Percentiles rank a stretch among this genome's conserved stretches.
phyloP scores from a whole-genome alignment of 2,329 filamentous ascomycete genomes.

The Colletotrichum sp. region DNA sequence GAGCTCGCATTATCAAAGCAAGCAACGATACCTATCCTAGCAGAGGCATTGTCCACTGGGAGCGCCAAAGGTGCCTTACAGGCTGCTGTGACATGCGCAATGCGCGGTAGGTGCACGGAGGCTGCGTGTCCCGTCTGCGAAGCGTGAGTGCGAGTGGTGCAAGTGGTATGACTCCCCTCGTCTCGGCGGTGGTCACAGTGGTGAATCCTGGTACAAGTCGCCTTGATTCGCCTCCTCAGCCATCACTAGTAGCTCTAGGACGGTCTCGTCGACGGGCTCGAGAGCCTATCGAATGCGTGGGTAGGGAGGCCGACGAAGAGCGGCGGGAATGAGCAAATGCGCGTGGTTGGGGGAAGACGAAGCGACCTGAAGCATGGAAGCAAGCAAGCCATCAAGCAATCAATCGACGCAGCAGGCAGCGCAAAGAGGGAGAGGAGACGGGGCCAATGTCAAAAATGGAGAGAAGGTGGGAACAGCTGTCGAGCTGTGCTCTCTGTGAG shows the following conservation, averaged over 20 bases:
- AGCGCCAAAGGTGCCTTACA: constrained; percentile 18
- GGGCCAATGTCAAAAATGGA: neutral
- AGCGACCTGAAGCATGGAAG: neutral
- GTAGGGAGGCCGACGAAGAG: neutral
- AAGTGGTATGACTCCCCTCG: constrained; percentile 13
- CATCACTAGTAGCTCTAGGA: constrained; percentile 7
- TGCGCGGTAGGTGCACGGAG: constrained; percentile 1
- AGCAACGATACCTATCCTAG: neutral
- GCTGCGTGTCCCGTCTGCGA: neutral
- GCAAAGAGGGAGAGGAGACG: neutral
- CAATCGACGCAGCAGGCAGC: neutral
- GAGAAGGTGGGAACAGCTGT: neutral
- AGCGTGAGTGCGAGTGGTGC: neutral
- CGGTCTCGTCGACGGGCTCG: neutral
- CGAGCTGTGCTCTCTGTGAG: neutral
- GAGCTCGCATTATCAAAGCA: neutral
- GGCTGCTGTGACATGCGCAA: constrained; percentile 14
- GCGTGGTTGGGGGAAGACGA: constrained; percentile 10
- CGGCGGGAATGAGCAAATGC: constrained; percentile 13
- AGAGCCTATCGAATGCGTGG: constrained; percentile 10
- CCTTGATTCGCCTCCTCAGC: constrained; percentile 13
- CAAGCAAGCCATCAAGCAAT: neutral
- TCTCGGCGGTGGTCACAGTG: constrained; percentile 1
- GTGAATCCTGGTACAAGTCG: constrained; percentile 14
- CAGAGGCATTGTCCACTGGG: neutral